phyloP scores from a whole-genome alignment of 1,139 yeast genomes.

The Waltiozyma sp. region DNA sequence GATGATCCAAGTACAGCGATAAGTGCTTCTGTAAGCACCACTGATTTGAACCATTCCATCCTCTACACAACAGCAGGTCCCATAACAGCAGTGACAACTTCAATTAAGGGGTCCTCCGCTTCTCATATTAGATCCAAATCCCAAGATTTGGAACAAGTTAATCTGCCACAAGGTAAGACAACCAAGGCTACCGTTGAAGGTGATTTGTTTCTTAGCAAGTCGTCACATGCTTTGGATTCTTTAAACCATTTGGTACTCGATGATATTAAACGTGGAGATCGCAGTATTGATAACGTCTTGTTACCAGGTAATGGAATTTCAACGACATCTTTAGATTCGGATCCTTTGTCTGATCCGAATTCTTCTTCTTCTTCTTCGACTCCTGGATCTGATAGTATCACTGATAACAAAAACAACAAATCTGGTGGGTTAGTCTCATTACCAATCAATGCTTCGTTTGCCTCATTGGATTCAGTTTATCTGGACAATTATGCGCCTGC shows the following conservation, averaged over 20 bases:
- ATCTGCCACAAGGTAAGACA: conserved; percentile 18
- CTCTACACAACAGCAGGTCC: neutral
- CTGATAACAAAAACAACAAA: conserved; percentile 11
- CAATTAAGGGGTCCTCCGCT: too few species aligned
- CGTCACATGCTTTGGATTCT: conserved; percentile 35
- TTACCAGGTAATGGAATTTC: neutral
- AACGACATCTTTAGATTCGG: neutral
- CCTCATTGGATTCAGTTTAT: conserved; percentile 63
- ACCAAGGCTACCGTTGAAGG: conserved; percentile 46
- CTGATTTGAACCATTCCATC: neutral
- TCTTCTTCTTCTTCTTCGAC: neutral
- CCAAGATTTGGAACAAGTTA: neutral
- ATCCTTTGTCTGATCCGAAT: neutral
- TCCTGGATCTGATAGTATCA: neutral
- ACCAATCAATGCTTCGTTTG: conserved; percentile 65
- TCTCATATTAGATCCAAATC: neutral
- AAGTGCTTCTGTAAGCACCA: conserved; percentile 2
- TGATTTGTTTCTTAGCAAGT: conserved; percentile 38
- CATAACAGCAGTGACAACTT: neutral
- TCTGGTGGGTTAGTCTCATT: conserved; percentile 20
- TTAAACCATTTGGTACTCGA: conserved; percentile 36
- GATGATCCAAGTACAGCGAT: neutral
- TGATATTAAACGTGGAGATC: conserved; percentile 27
- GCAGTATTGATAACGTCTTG: neutral
- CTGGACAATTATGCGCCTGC: conserved; percentile 35